Evolutionary conservation across 2,329 filamentous ascomycete species (phyloP).

Genomic region (Calonectria crousiana): DNA sequence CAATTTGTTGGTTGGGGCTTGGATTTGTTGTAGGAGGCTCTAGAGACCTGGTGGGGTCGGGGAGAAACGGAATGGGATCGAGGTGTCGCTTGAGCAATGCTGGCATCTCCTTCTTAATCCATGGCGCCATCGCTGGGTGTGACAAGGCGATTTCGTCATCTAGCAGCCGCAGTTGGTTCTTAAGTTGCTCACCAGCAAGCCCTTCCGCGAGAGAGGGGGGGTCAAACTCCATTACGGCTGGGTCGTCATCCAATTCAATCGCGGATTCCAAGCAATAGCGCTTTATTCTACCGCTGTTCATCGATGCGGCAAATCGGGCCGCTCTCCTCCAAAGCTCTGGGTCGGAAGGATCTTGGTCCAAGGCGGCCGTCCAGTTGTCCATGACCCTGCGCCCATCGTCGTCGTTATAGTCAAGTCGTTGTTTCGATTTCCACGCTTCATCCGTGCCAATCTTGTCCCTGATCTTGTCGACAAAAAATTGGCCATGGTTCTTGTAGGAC

Average conservation of each 20-base stretch:
- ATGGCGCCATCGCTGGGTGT: conserved; percentile 72
- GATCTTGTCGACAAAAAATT: conserved; percentile 82
- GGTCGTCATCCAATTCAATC: conserved; percentile 76
- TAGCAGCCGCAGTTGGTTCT: conserved; percentile 65
- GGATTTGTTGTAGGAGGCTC: conserved; percentile 45
- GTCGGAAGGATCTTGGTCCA: conserved; percentile 76
- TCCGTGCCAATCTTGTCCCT: conserved; percentile 54
- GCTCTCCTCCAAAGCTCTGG: conserved; percentile 74
- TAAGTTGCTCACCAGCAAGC: conserved; percentile 73
- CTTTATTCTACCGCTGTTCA: conserved; percentile 68
- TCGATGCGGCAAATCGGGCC: conserved; percentile 68
- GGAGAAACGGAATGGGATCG: conserved; percentile 73
- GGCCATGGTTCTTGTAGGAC: conserved; percentile 94
- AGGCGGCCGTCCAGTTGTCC: conserved; percentile 67
- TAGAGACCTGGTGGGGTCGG: conserved; percentile 60
- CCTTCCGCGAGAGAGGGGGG: conserved; percentile 73
- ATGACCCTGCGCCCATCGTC: conserved; percentile 61
- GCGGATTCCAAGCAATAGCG: conserved; percentile 75
- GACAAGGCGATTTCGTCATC: conserved; percentile 68
- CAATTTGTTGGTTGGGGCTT: conserved; percentile 17
- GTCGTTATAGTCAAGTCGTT: conserved; percentile 44
- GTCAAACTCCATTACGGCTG: conserved; percentile 70
- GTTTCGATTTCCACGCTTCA: conserved; percentile 61
- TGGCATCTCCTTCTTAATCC: conserved; percentile 64
- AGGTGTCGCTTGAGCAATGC: conserved; percentile 64